Conservation (phyloP, 345 rosid genomes). For the Reutealis trisperma region DNA sequence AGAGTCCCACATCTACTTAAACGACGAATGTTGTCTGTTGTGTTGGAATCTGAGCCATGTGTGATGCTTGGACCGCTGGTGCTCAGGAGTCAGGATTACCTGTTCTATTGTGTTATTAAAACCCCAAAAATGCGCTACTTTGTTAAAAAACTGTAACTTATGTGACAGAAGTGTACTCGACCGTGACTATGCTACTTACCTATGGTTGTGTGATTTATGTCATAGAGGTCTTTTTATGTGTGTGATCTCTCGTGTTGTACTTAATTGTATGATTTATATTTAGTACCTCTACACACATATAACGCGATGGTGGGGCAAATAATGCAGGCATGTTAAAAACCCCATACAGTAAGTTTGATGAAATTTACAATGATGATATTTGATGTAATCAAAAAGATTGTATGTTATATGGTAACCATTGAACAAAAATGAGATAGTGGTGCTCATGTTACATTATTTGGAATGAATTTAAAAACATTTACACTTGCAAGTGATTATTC, state of each 20-base stretch:
- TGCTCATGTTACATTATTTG: neutral
- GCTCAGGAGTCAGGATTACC: neutral
- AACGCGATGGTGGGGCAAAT: neutral
- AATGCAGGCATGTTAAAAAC: neutral
- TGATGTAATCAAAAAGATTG: no score
- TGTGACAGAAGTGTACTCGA: neutral
- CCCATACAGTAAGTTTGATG: neutral
- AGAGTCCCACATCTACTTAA: neutral
- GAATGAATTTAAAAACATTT: conserved; percentile 18
- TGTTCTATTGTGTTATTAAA: conserved; percentile 5
- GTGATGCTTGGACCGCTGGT: neutral
- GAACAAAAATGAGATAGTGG: conserved; percentile 4
- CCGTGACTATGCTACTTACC: neutral
- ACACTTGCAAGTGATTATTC: conserved; percentile 26
- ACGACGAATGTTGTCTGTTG: neutral
- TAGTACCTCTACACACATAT: neutral
- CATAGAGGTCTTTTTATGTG: neutral
- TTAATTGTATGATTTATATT: neutral
- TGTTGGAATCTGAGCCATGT: neutral
- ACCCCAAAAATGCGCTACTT: neutral
- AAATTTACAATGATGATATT: neutral
- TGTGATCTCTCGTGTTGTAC: neutral
- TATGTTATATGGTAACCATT: neutral
- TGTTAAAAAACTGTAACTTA: conserved; percentile 1
- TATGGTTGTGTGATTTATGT: conserved; percentile 3